Evolutionary conservation across 2,329 filamentous ascomycete species (phyloP).

Genomic region (Fusarium sp.): DNA sequence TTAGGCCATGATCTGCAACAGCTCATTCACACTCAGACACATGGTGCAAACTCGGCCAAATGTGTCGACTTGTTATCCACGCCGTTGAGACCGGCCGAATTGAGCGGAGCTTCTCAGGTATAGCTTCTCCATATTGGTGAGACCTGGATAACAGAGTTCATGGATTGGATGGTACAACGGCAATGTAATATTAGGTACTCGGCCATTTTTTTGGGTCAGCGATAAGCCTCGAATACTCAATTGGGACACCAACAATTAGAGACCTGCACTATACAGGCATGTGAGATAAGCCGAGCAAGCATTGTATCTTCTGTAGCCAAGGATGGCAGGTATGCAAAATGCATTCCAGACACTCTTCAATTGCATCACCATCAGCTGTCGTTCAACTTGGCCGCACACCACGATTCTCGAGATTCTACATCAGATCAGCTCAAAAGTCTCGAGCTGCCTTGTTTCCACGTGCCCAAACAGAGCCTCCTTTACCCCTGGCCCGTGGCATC

Average conservation of each 20-base stretch:
- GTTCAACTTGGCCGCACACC: background rate
- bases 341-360: background rate
- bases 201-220: slow-evolving; percentile 21
- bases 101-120: slow-evolving; percentile 23
- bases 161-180: slow-evolving; percentile 8
- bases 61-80: slow-evolving; percentile 27
- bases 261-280: slow-evolving; percentile 8
- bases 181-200: slow-evolving; percentile 11
- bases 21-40: slow-evolving; percentile 5
- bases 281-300: slow-evolving; percentile 31
- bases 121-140: slow-evolving; percentile 19
- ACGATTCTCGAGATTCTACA: background rate
- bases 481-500: slow-evolving; percentile 23
- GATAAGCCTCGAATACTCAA: slow-evolving; percentile 33
- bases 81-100: slow-evolving; percentile 27
- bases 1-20: background rate
- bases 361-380: background rate
- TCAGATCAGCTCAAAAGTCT: background rate
- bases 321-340: background rate
- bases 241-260: slow-evolving; percentile 23
- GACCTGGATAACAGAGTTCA: slow-evolving; percentile 4
- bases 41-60: slow-evolving; percentile 38
- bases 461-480: slow-evolving; percentile 17
- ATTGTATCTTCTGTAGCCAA: slow-evolving; percentile 16
- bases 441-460: background rate